Percentiles rank a stretch among this genome's conserved stretches.
These are phyloP conservation scores for Sporothrix globosa DNA, from an alignment of 2,329 filamentous ascomycete species.

Conservation along the genomic window DNA sequence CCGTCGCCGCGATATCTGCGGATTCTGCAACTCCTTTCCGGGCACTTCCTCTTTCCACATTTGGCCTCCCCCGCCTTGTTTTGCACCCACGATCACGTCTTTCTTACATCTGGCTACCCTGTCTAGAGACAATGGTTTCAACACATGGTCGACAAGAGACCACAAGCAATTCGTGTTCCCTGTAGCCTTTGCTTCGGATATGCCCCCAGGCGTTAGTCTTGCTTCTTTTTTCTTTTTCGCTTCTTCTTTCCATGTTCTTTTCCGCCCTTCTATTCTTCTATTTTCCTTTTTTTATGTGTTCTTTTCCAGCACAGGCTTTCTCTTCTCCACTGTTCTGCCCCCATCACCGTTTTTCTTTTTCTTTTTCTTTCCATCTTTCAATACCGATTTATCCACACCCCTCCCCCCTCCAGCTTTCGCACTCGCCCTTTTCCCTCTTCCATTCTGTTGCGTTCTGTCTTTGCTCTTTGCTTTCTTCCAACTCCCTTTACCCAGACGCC, in stretches of 20 bases:
- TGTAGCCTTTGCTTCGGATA: slow-evolving; percentile 17
- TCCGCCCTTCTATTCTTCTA: background rate
- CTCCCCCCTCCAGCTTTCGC: background rate
- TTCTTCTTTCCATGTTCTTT: background rate
- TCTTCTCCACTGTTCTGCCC: background rate
- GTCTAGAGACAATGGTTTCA: background rate
- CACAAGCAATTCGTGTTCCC: background rate
- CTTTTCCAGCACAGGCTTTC: background rate
- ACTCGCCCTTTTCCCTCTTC: background rate
- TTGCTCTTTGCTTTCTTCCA: background rate
- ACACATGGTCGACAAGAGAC: background rate
- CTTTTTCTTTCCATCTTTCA: background rate
- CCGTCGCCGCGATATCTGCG: background rate
- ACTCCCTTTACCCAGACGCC: background rate
- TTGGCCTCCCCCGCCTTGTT: background rate
- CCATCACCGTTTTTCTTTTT: background rate
- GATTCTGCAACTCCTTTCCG: background rate
- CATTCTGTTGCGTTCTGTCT: background rate
- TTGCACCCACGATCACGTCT: background rate
- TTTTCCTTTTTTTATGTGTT: background rate
- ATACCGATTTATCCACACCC: slow-evolving; percentile 19
- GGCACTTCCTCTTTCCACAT: background rate
- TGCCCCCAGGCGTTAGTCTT: slow-evolving; percentile 8
- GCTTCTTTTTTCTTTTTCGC: background rate
- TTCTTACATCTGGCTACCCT: background rate